Evolutionary conservation across 2,329 filamentous ascomycete genomes (phyloP).

Genomic region (Bisporella sp.): DNA sequence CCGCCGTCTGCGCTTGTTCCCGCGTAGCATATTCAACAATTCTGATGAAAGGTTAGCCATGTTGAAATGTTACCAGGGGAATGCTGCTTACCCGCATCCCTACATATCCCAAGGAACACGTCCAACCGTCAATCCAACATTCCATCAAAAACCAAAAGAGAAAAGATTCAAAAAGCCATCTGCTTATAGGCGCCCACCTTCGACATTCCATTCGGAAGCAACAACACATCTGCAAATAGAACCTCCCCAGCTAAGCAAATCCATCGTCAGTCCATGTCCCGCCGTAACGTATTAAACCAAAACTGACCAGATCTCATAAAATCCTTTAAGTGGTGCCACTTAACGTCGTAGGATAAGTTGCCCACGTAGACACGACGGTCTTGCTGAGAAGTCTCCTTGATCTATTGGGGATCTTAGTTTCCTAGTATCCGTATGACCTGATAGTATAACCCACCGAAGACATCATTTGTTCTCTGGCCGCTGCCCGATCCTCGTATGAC

Average conservation of each 20-base stretch:
- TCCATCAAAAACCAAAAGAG: constrained; percentile 64
- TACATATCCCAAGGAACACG: constrained; percentile 84
- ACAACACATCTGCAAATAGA: constrained; percentile 97
- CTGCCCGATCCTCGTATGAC: constrained; percentile 75
- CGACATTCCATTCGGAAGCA: constrained; percentile 99
- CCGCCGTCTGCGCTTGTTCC: constrained; percentile 97
- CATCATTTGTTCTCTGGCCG: constrained; percentile 93
- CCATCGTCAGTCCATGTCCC: constrained; percentile 32
- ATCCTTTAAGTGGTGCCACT: constrained; percentile 99
- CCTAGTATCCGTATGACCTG: neutral
- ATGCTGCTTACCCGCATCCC: constrained; percentile 94
- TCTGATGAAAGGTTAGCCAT: constrained; percentile 39
- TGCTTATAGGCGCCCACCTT: constrained; percentile 97
- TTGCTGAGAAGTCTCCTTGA: constrained; percentile 93
- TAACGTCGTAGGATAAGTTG: constrained; percentile 98
- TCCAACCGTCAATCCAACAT: constrained; percentile 99
- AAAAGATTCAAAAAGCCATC: constrained; percentile 66
- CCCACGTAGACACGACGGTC: constrained; percentile 99
- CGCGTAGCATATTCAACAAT: constrained; percentile 99
- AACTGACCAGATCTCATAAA: constrained; percentile 98
- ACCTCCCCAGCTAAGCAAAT: constrained; percentile 81
- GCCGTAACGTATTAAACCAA: constrained; percentile 12
- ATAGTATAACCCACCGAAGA: neutral
- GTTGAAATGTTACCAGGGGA: neutral
- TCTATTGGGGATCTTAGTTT: constrained; percentile 53